Evolutionary conservation across 1,139 yeast genomes (phyloP), one percentile per base, ranked within the genome.

Genomic region (Protomyces pachydermus): DNA sequence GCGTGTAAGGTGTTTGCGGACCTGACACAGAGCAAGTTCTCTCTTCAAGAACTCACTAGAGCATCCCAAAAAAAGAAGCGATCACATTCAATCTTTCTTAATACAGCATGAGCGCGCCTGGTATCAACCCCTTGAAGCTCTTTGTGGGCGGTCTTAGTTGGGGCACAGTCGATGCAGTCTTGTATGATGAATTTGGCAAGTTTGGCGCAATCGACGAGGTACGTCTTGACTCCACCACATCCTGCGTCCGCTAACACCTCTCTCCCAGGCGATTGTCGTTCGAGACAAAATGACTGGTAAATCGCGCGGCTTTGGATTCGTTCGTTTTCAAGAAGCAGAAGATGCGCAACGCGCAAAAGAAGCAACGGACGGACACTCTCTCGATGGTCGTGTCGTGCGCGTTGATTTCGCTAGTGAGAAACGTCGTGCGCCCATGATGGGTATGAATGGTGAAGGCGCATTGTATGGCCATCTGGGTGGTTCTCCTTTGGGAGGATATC

Each of bases 301-400:
- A 80, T 90, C 97, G 69, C 91, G 89, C 82, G 98, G 98, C 72
- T 93, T 93, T 77, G 98, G 98, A 75, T 93, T 93, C 77, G 98
- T 93, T 73, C 91, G 98, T 80, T 93, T 88, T 87, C 86, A 96
- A 66, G 80, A 95, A 70, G 97, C 98, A 74, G 98, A 93, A 79
- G 98, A 93, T 83, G 98, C 98, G 72, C 88, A 97, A 74, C 90
- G 90, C 82, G 98, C 98, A 12, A 58, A 58, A 34, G 62, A 58
- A 8, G 62, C 56, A 2, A 58, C 62, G 4, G 62, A 58, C 32
- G 62, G 62, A 35, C 39, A 58, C 28, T 45, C 62, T 6, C 53
- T 58, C 52, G 62, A 58, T 39, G 62, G 62, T 9, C 28, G 62
- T 25, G 62, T 58, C 53, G 62, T 58, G 16, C 25, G 62, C 12